A percentile compares a stretch with the other conserved stretches of the same genome.
Evolutionary conservation across 1,284 basidiomycete genomes (phyloP).

Genomic region (Fistulinella cinereoalba): DNA sequence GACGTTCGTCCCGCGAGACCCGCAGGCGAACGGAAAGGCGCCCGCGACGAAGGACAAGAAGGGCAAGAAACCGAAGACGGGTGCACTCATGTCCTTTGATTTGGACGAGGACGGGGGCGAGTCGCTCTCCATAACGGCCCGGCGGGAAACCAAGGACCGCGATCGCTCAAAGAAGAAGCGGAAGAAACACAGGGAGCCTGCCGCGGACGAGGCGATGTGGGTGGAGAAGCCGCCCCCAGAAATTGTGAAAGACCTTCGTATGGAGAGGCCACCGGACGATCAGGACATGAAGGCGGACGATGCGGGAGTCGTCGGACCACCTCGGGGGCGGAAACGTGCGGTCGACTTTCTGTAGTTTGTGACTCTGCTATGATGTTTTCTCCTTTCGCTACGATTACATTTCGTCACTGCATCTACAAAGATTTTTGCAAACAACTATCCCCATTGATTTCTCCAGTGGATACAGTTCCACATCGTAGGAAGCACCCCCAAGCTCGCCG

Average conservation of each 20-base stretch:
- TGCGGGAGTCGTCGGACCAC: conserved; percentile 17
- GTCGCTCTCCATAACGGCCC: conserved; percentile 31
- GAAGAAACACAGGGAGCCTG: conserved; percentile 42
- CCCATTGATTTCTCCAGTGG: too few relatives aligned
- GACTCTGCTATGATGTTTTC: too few relatives aligned
- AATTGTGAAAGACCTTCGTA: conserved; percentile 17
- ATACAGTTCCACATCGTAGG: too few relatives aligned
- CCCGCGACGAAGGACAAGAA: conserved; percentile 38
- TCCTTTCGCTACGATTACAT: too few relatives aligned
- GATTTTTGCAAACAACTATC: too few relatives aligned
- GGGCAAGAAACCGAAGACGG: conserved; percentile 35
- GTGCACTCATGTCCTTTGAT: conserved; percentile 65
- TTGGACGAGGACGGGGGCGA: conserved; percentile 56
- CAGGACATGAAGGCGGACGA: conserved; percentile 5
- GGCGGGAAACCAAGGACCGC: conserved; percentile 37
- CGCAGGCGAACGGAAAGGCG: conserved; percentile 33
- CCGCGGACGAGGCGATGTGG: conserved; percentile 34
- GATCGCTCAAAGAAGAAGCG: conserved; percentile 46
- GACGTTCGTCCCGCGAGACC: conserved; percentile 69
- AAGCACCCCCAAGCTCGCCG: too few relatives aligned
- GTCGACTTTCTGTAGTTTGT: conserved; percentile 49
- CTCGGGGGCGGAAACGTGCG: conserved; percentile 56
- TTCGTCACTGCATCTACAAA: too few relatives aligned
- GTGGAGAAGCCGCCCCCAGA: conserved; percentile 33
- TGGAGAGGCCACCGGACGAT: conserved; percentile 4